Percentiles rank a stretch among this genome's conserved stretches.
These are phyloP conservation scores for Fusarium sulawesiense DNA, from an alignment of 2,329 filamentous ascomycete species.

Conservation along the genomic window DNA sequence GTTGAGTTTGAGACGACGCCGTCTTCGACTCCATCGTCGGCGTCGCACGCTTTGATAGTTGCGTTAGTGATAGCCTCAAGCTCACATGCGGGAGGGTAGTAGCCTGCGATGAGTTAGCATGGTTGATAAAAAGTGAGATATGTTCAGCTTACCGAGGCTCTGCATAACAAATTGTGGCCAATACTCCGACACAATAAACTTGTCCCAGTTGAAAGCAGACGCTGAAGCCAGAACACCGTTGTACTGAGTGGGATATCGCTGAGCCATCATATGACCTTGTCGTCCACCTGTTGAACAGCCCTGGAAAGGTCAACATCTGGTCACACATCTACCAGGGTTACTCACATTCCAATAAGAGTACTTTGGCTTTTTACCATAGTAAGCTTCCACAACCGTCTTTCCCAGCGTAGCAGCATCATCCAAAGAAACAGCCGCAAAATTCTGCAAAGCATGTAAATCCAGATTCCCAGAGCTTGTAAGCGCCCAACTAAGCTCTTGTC, in stretches of 20 bases:
- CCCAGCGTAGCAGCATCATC: constrained; percentile 53
- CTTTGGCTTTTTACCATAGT: constrained; percentile 51
- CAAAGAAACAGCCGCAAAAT: constrained; percentile 44
- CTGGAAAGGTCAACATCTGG: neutral
- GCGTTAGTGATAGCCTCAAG: constrained; percentile 50
- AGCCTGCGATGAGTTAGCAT: neutral
- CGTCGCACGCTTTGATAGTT: constrained; percentile 51
- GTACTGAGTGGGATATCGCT: constrained; percentile 64
- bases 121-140: fast-evolving
- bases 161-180: constrained; percentile 45
- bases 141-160: neutral
- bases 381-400: constrained; percentile 55
- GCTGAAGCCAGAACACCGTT: constrained; percentile 64
- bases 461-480: constrained; percentile 33
- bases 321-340: fast-evolving
- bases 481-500: constrained; percentile 23
- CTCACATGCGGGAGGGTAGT: constrained; percentile 50
- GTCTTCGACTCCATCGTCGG: constrained; percentile 40
- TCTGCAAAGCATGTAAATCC: constrained; percentile 43
- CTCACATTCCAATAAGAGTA: constrained; percentile 60
- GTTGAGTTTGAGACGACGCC: constrained; percentile 36
- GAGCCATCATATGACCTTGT: constrained; percentile 64
- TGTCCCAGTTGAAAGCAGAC: constrained; percentile 57
- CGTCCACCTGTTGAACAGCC: constrained; percentile 67
- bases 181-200: constrained; percentile 22